Percentiles rank a stretch among this genome's conserved stretches.
phyloP scores from a whole-genome alignment of 192 early-diverging fungal genomes.

The Rhizoclosmatium globosum region DNA sequence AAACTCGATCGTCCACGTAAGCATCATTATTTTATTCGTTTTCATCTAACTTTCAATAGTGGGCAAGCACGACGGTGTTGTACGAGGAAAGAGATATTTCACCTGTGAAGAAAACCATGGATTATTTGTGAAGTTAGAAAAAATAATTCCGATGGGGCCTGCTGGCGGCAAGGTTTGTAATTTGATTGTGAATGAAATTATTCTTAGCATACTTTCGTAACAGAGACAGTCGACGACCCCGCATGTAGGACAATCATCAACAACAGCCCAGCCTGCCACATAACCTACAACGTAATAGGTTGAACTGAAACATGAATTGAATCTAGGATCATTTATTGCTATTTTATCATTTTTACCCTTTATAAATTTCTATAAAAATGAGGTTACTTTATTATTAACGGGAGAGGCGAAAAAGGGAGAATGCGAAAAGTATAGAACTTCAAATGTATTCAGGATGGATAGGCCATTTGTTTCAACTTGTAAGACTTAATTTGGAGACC shows the following conservation, averaged over 20 bases:
- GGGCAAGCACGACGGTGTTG: slow-evolving; percentile 59
- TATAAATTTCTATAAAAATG: slow-evolving; percentile 3
- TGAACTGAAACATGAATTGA: neutral
- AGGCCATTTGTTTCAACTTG: neutral
- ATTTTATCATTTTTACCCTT: slow-evolving; percentile 6
- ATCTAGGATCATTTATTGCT: neutral
- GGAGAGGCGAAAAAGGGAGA: neutral
- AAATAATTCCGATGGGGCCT: slow-evolving; percentile 44
- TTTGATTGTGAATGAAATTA: slow-evolving; percentile 11
- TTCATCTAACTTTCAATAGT: slow-evolving; percentile 34
- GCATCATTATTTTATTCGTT: neutral
- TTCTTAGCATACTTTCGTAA: neutral
- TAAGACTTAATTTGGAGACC: slow-evolving; percentile 4
- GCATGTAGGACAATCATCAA: neutral
- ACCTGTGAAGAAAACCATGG: slow-evolving; percentile 51
- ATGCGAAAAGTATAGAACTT: neutral
- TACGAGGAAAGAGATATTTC: slow-evolving; percentile 53
- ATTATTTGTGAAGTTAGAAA: slow-evolving; percentile 53
- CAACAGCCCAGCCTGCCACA: too few relatives aligned
- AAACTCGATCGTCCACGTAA: slow-evolving; percentile 50
- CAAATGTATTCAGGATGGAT: neutral
- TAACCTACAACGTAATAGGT: neutral
- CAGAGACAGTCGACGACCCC: slow-evolving; percentile 12
- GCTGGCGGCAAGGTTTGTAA: slow-evolving; percentile 37
- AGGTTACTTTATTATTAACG: neutral